Evolutionary conservation across 2,329 filamentous ascomycete genomes (phyloP), one percentile per base, ranked within the genome.

Genomic region (Phialophora expanda): DNA sequence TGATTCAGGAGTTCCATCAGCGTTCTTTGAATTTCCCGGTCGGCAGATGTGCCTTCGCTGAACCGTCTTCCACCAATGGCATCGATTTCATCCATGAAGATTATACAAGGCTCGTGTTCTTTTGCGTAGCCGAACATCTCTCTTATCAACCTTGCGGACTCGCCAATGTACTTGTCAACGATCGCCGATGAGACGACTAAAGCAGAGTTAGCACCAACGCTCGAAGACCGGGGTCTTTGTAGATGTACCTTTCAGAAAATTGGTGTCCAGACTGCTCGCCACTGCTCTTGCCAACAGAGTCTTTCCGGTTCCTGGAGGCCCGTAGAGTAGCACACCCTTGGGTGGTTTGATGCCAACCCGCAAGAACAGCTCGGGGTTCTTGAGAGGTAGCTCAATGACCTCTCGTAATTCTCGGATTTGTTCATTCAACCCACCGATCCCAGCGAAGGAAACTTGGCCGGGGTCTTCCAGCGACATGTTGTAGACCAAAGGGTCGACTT

Each of bases 71-170:
- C 96, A 78, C 95, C 95, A 75, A 99, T 99, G 76, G 95, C 95
- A 76, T 99, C 95, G 76, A 99, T 99, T 82, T 99, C 95, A 84
- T 99, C 96, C 95, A 99, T 99, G 86, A 99, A 99, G 81, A 99
- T 99, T 79, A 99, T 99, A 79, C 95, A 99, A 46, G 95, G 95
- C 80, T 99, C 95, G 79, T 99, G 95, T 79, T 99, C 96, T 81
- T 97, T 98, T 75, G 96, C 95, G 76, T 99, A 99, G 65, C 95
- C 96, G 76, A 99, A 99, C 96, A 99, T 99, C 80, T 99, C 95
- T 78, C 95, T 89, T 75, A 99, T 99, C 71, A 99, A 84, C 72
- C 96, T 90, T 44, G 95, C 95, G 11, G 95, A 99, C 82, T 99
- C 95, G 79, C 95, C 95, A 71, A 99, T 99, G 77, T 99, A 99